A percentile compares a stretch with the other conserved stretches of the same genome.
Evolutionary conservation across 106 monocot species (phyloP).

Genomic region (Allium cepa): DNA sequence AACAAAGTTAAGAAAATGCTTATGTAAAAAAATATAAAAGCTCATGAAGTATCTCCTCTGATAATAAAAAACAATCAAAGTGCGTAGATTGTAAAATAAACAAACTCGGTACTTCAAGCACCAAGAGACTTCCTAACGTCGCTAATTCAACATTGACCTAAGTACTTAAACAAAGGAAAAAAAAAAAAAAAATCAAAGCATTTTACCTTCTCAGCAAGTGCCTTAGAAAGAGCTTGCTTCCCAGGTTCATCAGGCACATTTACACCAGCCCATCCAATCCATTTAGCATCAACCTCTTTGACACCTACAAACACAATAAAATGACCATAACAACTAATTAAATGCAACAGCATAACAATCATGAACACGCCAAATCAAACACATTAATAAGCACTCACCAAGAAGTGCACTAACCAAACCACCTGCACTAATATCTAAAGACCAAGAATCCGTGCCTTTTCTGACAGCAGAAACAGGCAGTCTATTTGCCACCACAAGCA

Average conservation of each 20-base stretch:
- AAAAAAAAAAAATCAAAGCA: no score
- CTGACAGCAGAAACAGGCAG: constrained; percentile 87
- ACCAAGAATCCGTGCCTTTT: constrained; percentile 79
- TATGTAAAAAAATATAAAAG: no score
- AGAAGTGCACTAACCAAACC: constrained; percentile 92
- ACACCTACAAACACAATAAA: constrained; percentile 39
- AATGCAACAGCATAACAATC: neutral
- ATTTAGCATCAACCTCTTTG: constrained; percentile 91
- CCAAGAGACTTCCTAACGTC: no score
- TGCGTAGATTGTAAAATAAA: no score
- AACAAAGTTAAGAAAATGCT: no score
- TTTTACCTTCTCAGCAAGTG: constrained; percentile 82
- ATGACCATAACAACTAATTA: neutral
- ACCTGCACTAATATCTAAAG: constrained; percentile 90
- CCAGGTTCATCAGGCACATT: constrained; percentile 94
- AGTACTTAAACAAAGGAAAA: no score
- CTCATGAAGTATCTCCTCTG: no score
- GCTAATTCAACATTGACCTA: no score
- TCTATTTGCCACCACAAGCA: constrained; percentile 91
- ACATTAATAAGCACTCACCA: constrained; percentile 19
- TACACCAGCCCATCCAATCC: constrained; percentile 99
- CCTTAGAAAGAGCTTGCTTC: constrained; percentile 75
- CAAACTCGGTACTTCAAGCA: no score
- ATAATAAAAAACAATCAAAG: no score
- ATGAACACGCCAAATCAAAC: no score